Percentiles rank a stretch among this genome's conserved stretches.
phyloP scores from a whole-genome alignment of 2,329 filamentous ascomycete species.

The Tolypocladium cylindrosporum region DNA sequence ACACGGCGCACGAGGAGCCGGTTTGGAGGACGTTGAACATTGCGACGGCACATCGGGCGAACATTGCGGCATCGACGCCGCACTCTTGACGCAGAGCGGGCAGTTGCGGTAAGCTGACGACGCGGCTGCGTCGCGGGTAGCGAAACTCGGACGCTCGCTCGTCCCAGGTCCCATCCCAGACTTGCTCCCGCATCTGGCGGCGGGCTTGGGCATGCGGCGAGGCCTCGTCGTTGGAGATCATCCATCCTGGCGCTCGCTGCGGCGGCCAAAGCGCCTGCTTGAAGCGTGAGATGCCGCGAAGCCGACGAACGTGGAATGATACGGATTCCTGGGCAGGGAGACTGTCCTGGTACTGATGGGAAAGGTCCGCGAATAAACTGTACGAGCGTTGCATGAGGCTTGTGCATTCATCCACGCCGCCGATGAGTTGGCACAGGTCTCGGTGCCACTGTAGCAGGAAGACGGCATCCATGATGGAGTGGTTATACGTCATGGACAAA shows the following conservation, averaged over 20 bases:
- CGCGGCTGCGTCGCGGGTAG: conserved; percentile 19
- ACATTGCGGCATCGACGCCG: conserved; percentile 15
- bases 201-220: conserved; percentile 12
- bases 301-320: conserved; percentile 16
- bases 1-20: conserved; percentile 17
- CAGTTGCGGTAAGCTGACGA: conserved; percentile 16
- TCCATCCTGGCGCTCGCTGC: conserved; percentile 21
- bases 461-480: conserved; percentile 24
- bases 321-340: conserved; percentile 16
- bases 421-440: conserved; percentile 21
- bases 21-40: conserved; percentile 25
- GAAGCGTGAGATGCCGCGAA: conserved; percentile 25
- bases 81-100: conserved; percentile 9
- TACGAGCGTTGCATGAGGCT: conserved; percentile 17
- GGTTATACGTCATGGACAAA: conserved; percentile 21
- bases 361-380: conserved; percentile 20
- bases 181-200: conserved; percentile 6
- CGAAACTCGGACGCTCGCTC: conserved; percentile 11
- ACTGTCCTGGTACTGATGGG: conserved; percentile 17
- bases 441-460: conserved; percentile 21
- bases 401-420: conserved; percentile 4
- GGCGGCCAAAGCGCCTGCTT: conserved; percentile 20
- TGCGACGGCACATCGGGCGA: conserved; percentile 20
- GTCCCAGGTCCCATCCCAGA: conserved; percentile 22
- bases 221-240: conserved; percentile 19